phyloP scores from a whole-genome alignment of 805 yeast genomes.

The Schwanniomyces polymorphus region DNA sequence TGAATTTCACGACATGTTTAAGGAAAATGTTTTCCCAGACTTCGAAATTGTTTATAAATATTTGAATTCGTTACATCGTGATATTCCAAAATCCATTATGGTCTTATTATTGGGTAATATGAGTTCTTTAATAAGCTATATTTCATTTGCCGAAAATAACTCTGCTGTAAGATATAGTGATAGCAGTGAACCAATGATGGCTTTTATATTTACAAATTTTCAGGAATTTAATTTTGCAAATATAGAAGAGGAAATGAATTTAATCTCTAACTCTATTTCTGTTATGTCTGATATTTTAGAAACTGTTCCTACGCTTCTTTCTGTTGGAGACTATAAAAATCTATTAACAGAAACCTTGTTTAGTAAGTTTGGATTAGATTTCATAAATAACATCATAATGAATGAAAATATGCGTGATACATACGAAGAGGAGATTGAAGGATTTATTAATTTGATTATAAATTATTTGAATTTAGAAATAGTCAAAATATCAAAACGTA shows the following conservation, averaged over 20 bases:
- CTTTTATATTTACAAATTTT: constrained; percentile 18
- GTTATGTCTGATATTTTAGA: constrained; percentile 48
- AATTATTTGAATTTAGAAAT: constrained; percentile 49
- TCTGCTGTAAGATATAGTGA: constrained; percentile 31
- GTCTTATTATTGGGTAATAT: constrained; percentile 22
- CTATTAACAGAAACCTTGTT: constrained; percentile 37
- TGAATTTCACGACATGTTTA: constrained; percentile 39
- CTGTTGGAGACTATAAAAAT: constrained; percentile 21
- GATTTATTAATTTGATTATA: constrained; percentile 46
- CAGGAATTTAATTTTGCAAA: constrained; percentile 1
- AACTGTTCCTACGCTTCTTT: constrained; percentile 42
- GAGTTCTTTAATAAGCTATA: constrained; percentile 37
- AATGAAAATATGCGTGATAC: constrained; percentile 27
- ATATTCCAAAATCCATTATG: constrained; percentile 9
- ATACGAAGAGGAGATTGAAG: constrained; percentile 33
- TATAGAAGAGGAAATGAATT: constrained; percentile 10
- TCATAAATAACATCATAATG: constrained; percentile 32
- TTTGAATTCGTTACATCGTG: constrained; percentile 8
- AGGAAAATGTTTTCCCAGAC: constrained; percentile 29
- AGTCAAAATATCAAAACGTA: constrained; percentile 37
- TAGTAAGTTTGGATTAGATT: constrained; percentile 43
- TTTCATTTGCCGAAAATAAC: constrained; percentile 33
- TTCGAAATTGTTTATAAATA: constrained; percentile 15
- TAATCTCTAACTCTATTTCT: constrained; percentile 24
- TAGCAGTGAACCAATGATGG: constrained; percentile 20